These are phyloP conservation scores for Galerina sulciceps DNA, from an alignment of 768 basidiomycete species.

Conservation along the genomic window DNA sequence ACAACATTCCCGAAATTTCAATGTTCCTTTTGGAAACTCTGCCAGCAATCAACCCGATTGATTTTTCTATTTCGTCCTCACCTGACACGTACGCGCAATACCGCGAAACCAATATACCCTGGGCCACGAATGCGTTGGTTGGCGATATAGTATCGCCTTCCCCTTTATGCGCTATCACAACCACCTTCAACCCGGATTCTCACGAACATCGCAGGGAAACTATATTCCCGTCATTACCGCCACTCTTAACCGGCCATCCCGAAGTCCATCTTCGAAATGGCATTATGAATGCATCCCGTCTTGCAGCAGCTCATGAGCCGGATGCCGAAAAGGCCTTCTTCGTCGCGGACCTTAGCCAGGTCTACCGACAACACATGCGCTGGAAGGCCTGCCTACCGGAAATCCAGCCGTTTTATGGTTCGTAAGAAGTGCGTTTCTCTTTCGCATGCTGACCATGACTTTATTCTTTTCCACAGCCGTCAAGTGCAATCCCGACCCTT, in stretches of 20 bases:
- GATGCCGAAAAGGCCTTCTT: constrained; percentile 96
- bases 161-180: constrained; percentile 65
- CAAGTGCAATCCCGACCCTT: constrained; percentile 98
- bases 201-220: constrained; percentile 39
- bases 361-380: constrained; percentile 83
- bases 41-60: constrained; percentile 35
- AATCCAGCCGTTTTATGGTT: constrained; percentile 95
- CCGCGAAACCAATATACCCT: constrained; percentile 38
- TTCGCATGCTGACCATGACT: constrained; percentile 10
- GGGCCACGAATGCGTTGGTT: constrained; percentile 49
- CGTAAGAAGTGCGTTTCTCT: constrained; percentile 28
- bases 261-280: constrained; percentile 77
- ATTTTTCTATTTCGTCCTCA: constrained; percentile 32
- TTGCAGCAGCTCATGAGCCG: constrained; percentile 53
- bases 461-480: constrained; percentile 62
- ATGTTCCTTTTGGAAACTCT: constrained; percentile 68
- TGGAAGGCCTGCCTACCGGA: constrained; percentile 81
- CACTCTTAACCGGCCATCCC: constrained; percentile 69
- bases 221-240: constrained; percentile 67
- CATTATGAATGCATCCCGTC: constrained; percentile 66
- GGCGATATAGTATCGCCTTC: constrained; percentile 48
- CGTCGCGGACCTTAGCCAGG: constrained; percentile 89
- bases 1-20: constrained; percentile 27
- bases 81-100: constrained; percentile 17
- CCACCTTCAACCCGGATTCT: constrained; percentile 22